Evolutionary conservation across 495 filamentous ascomycete genomes (phyloP).

Genomic region (Penicillium psychrofluorescens): DNA sequence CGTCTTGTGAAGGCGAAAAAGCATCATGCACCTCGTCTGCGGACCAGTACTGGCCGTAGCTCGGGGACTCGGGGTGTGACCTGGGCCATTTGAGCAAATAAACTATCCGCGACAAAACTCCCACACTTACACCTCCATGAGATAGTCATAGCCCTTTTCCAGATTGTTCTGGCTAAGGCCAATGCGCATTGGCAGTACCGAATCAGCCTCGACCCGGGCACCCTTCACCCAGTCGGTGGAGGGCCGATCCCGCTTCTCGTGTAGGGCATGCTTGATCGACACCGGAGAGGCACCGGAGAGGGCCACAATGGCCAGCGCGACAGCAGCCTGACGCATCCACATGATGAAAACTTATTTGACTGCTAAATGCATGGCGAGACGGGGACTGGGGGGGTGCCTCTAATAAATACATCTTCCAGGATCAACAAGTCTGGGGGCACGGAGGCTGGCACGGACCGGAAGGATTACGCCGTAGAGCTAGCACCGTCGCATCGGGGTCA

Average conservation of each 20-base stretch:
- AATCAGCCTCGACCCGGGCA: constrained; percentile 19
- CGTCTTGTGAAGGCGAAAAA: constrained; percentile 42
- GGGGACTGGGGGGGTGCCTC: neutral
- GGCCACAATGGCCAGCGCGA: constrained; percentile 19
- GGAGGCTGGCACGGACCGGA: neutral
- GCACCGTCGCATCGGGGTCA: too few species aligned
- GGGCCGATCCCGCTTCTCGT: constrained; percentile 25
- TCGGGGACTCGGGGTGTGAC: constrained; percentile 50
- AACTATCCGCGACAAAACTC: neutral
- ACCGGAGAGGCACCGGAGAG: constrained; percentile 23
- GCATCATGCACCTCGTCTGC: constrained; percentile 47
- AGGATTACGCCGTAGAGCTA: too few species aligned
- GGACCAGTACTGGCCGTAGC: constrained; percentile 58
- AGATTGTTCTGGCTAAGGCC: constrained; percentile 23
- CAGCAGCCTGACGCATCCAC: constrained; percentile 17
- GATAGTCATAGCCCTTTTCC: constrained; percentile 17
- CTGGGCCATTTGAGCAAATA: constrained; percentile 38
- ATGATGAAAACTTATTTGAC: constrained; percentile 1
- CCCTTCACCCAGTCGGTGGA: constrained; percentile 26
- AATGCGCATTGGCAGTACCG: constrained; percentile 22
- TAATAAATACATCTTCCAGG: neutral
- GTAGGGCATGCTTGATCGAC: constrained; percentile 30
- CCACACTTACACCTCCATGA: constrained; percentile 20
- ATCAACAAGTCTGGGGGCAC: neutral
- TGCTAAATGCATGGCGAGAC: neutral